Base-by-base conservation (phyloP, 345 rosid species). In the Hirschfeldia incana region DNA sequence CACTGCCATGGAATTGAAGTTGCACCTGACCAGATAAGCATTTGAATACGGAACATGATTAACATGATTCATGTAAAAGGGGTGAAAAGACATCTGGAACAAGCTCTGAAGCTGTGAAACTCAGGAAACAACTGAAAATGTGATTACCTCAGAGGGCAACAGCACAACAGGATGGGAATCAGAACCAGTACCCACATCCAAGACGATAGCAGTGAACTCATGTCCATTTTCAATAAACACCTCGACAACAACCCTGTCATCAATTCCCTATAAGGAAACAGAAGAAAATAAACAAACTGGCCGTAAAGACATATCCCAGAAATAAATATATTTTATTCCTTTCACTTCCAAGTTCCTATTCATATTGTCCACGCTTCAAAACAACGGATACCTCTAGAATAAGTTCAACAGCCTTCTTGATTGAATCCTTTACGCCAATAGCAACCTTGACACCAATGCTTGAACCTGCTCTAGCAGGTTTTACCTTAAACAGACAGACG, bases 381-480 rank as follows among this genome's bases (percentile, higher is more conserved):
- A 60, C 42, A 76, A 57, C 39, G 58, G 77, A 68, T 83, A 94
- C 97, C 98, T 88, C 89, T 46, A 69, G 84, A 81, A 92, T 90
- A 66, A 94, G 78, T 61, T 88, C 83, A 33, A 67, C 82, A 63
- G 97, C 95, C 76, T 92, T 94, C 77, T 82, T 75, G 21, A 94
- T 84, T 60, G 98, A 84, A 89, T 92, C 97, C 34, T 77, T 68
- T 65, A 89, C 88, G 62, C 98, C 98, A 75, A 91, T 90, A 75
- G 95, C 97, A 82, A 94, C 97, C 67, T 89, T 86, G 59, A 94
- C 97, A 77, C 98, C 98, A 84, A 94, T 91, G 83, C 97, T 94
- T 79, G 97, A 94, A 63, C 97, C 98, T 81, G 98, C 94, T 79
- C 83, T 83, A 39, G 94, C 85, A 68, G 98, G 98, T 84, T 94